Conservation (phyloP, 2,329 filamentous ascomycete species). For the Scedosporium minutisporum region DNA sequence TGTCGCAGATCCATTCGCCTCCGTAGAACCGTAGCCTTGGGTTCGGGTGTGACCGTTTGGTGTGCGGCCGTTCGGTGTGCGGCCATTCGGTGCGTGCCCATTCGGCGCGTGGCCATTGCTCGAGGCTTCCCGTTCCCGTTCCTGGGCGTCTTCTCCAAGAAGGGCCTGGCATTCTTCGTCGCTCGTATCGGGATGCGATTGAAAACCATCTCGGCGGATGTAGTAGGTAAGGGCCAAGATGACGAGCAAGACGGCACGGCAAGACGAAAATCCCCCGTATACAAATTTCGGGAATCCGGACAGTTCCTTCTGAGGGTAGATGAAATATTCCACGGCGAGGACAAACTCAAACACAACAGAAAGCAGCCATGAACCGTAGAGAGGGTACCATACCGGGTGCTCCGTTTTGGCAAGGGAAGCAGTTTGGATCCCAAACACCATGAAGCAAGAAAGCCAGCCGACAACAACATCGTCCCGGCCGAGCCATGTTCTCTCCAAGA, state of each 20-base stretch:
- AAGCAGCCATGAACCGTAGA: conserved; percentile 52
- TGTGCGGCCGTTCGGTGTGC: background rate
- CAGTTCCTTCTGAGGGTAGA: background rate
- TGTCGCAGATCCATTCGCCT: conserved; percentile 24
- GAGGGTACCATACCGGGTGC: conserved; percentile 51
- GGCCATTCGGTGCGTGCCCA: background rate
- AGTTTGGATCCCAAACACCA: conserved; percentile 55
- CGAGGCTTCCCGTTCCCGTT: background rate
- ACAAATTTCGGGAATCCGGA: background rate
- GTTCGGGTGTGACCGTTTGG: background rate
- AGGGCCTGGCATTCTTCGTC: conserved; percentile 53
- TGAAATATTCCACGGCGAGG: conserved; percentile 24
- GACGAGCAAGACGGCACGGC: conserved; percentile 10
- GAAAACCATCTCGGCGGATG: conserved; percentile 6
- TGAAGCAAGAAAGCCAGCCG: conserved; percentile 49
- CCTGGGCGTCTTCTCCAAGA: conserved; percentile 24
- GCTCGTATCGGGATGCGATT: conserved; percentile 9
- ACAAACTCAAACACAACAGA: conserved; percentile 45
- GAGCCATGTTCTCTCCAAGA: conserved; percentile 26
- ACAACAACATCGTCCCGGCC: conserved; percentile 41
- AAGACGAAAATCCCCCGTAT: conserved; percentile 8
- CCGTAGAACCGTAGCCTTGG: conserved; percentile 32
- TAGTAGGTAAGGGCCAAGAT: conserved; percentile 9
- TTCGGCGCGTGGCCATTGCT: background rate
- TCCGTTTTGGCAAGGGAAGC: conserved; percentile 40